Base-by-base conservation (phyloP, 2,329 filamentous ascomycete species). In the Paraconiothyrium brasiliense region DNA sequence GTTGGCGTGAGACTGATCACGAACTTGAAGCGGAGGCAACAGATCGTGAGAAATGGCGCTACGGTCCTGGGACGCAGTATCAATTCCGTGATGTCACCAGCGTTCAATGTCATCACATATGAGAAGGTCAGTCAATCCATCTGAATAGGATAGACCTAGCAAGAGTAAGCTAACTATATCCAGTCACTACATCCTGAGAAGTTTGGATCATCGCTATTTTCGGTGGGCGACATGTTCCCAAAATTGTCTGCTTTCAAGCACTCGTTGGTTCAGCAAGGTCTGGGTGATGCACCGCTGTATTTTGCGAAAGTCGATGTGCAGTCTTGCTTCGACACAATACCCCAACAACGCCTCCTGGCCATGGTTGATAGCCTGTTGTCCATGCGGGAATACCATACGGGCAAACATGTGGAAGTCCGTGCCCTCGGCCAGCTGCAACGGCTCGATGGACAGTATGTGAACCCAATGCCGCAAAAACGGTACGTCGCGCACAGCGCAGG, bases 231-330 rank as follows among this genome's bases (percentile, higher is more conserved):
- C 57, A 88, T 99, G 46, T 93, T 95, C 69, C 81, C 83, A 13
- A 89, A 88, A 22, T 79, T 99, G 24, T 91, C 90, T 63, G 71
- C 67, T 0, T 98, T 97, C 80, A 90, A 90, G 65, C 70, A 78
- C 2, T 77, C 67, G 0, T 75, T 91, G 11, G 49, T 67, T 30
- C 56, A 73, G 35, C 71, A 76, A 27, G 78, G 79, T 0, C 60
- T 77, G 1, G 64, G 66, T 0, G 69, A 78, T 0, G 70, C 74
- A 9, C 82, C 78, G 4, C 79, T 97, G 1, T 98, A 92, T 78
- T 97, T 98, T 78, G 94, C 90, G 62, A 99, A 99, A 76, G 84
- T 97, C 13, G 95, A 99, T 73, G 94, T 99, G 22, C 87, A 92
- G 74, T 89, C 92, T 2, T 97, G 94, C 69, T 99, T 97, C 75